Evolutionary conservation across 192 early-diverging fungal species (phyloP), one percentile per base, ranked within the genome.

Genomic region (Spinellus fusiger): DNA sequence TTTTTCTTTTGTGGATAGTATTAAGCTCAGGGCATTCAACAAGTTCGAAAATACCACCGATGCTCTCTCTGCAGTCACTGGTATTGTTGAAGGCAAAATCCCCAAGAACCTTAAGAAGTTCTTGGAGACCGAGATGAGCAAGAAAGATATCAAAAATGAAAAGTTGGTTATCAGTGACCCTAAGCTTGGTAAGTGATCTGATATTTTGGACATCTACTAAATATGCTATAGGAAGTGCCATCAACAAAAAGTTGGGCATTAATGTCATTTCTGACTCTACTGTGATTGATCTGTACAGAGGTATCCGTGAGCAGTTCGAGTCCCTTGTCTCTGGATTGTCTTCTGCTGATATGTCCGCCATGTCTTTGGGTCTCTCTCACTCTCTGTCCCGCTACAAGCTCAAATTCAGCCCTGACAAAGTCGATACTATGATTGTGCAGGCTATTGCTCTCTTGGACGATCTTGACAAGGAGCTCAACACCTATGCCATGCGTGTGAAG

Each of bases 381-480:
- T 96, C 94, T 34, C 89, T 97, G 48, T 99, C 96, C 20, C 92
- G 96, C 33, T 96, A 96, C 80, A 97, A 97, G 81, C 92, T 99
- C 79, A 99, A 99, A 81, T 99, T 99, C 85, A 90, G 87, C 40
- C 93, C 95, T 63, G 96, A 99, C 80, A 99, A 97, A 86, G 94
- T 97, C 12, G 96, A 99, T 81, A 99, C 95, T 37, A 99, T 99
- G 97, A 96, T 98, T 73, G 93, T 97, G 55, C 97, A 99, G 82
- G 94, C 97, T 7, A 98, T 98, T 74, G 87, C 80, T 68, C 81
- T 99, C 52, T 78, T 99, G 73, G 98, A 99, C 73, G 94, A 98
- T 72, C 84, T 99, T 58, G 98, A 99, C 78, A 99, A 99, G 85
- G 98, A 99, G 67, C 85, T 99, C 75, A 99, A 99, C 84, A 97